A percentile compares a stretch with the other conserved stretches of the same genome.
Conservation (phyloP, 2,329 filamentous ascomycete species). For the Arthrobotrys pseudoclavata region DNA sequence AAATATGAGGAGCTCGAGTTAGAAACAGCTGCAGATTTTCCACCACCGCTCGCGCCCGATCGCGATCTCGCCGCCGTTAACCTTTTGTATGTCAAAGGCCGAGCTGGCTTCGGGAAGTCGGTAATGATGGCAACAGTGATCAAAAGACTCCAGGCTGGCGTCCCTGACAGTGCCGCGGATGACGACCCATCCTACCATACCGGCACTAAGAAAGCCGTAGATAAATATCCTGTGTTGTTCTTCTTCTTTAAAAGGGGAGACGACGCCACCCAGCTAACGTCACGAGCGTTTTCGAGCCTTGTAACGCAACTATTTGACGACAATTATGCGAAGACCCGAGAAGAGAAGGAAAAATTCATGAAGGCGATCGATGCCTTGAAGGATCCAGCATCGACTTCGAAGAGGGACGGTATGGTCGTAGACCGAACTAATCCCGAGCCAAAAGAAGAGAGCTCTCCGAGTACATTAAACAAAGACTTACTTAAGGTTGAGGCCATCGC, state of each 20-base stretch:
- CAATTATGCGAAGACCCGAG: background rate
- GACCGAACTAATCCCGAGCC: background rate
- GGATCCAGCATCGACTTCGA: background rate
- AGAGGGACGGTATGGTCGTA: background rate
- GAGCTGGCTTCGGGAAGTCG: slow-evolving; percentile 44
- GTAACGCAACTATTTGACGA: slow-evolving; percentile 10
- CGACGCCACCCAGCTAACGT: slow-evolving; percentile 1
- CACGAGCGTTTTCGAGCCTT: background rate
- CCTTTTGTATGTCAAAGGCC: slow-evolving; percentile 48
- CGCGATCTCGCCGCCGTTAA: too few species aligned
- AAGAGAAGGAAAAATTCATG: slow-evolving; percentile 10
- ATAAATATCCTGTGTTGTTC: slow-evolving; percentile 16
- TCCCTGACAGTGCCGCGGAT: background rate
- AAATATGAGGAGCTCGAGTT: slow-evolving; percentile 44
- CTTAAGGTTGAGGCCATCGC: background rate
- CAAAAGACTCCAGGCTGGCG: slow-evolving; percentile 19
- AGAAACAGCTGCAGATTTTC: too few species aligned
- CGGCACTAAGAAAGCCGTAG: too few species aligned
- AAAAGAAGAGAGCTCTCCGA: background rate
- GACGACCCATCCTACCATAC: too few species aligned
- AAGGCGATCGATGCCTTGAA: background rate
- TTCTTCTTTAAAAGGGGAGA: slow-evolving; percentile 45
- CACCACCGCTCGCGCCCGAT: too few species aligned
- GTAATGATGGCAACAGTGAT: slow-evolving; percentile 37
- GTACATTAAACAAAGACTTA: background rate